Evolutionary conservation across 2,329 filamentous ascomycete genomes (phyloP).

Genomic region (Amauroascus verrucosus): DNA sequence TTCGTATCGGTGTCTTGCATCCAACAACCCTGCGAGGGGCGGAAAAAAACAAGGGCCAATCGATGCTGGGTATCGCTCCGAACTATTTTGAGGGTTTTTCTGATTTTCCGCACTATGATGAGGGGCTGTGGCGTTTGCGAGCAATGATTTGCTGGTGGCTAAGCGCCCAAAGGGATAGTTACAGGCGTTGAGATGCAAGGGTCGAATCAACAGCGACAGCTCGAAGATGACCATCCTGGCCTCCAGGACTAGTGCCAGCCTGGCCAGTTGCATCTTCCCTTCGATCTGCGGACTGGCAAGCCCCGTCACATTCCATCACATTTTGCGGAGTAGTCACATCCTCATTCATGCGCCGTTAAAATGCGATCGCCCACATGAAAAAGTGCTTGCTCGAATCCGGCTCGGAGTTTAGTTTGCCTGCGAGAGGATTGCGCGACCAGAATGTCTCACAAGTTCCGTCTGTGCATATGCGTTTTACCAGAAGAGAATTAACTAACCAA

Average conservation of each 20-base stretch:
- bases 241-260: not conserved
- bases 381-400: not conserved
- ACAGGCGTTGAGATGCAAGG: not conserved
- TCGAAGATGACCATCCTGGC: not conserved
- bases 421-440: not conserved
- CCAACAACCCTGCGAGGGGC: not conserved
- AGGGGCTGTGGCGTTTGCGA: conserved; percentile 1
- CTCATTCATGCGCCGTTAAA: not conserved
- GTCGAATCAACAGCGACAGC: conserved; percentile 7
- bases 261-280: not conserved
- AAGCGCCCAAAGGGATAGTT: conserved; percentile 12
- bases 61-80: not conserved
- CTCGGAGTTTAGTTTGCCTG: not conserved
- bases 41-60: not conserved
- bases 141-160: conserved; percentile 14
- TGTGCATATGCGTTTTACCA: not conserved
- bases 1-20: not conserved
- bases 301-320: conserved; percentile 3
- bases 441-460: not conserved
- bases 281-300: conserved; percentile 1
- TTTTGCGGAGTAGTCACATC: not conserved
- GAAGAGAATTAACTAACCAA: too few relatives aligned
- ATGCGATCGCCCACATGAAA: not conserved
- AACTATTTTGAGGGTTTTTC: not conserved
- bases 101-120: not conserved